These are phyloP conservation scores for Dimocarpus longan DNA, from an alignment of 345 rosid species.

Conservation along the genomic window DNA sequence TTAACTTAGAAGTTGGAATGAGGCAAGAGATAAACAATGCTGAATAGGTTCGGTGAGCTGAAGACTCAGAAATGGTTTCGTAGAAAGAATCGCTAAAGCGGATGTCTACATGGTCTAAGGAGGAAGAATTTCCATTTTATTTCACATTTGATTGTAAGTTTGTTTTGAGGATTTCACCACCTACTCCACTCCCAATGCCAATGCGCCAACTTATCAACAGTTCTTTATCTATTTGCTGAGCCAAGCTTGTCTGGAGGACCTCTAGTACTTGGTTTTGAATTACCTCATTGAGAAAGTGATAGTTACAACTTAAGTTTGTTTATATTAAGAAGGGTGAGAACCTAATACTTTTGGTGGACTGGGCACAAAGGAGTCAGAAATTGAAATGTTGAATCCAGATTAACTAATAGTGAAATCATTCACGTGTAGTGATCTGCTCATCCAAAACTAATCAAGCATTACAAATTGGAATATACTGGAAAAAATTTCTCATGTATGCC, in stretches of 20 bases:
- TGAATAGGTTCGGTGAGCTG: slow-evolving; percentile 1
- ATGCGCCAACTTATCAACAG: background rate
- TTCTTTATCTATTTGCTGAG: background rate
- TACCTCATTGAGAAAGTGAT: background rate
- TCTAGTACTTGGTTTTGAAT: background rate
- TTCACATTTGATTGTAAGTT: background rate
- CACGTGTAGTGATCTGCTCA: background rate
- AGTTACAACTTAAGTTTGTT: background rate
- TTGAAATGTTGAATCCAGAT: slow-evolving; percentile 6
- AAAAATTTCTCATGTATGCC: background rate
- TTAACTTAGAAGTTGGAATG: slow-evolving; percentile 7
- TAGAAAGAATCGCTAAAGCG: slow-evolving; percentile 1
- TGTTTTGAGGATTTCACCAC: background rate
- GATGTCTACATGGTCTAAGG: background rate
- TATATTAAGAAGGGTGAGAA: background rate
- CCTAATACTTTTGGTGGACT: background rate
- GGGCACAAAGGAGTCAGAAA: slow-evolving; percentile 9
- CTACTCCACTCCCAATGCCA: background rate
- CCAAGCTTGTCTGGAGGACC: background rate
- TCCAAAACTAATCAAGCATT: background rate
- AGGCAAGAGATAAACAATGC: slow-evolving; percentile 2
- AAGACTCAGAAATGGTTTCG: slow-evolving; percentile 1
- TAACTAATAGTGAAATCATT: background rate
- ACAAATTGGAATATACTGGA: background rate
- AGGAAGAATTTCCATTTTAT: background rate